A percentile compares a stretch with the other conserved stretches of the same genome.
Conservation (phyloP, 352 stramenopile genomes). For the Globisporangium perplexum region DNA sequence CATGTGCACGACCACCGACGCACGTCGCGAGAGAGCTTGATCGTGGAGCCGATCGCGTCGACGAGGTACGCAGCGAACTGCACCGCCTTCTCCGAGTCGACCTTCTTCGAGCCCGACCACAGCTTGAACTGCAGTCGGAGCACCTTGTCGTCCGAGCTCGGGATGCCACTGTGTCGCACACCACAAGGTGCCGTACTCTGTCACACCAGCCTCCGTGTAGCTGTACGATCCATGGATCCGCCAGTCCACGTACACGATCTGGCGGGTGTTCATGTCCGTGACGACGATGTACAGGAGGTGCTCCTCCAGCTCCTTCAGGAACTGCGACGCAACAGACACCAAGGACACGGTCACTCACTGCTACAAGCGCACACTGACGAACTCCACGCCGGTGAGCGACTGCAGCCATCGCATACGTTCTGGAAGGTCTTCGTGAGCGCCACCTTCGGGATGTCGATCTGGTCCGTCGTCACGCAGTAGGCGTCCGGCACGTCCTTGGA, state of each 20-base stretch:
- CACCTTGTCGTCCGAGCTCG: slow-evolving; percentile 50
- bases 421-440: slow-evolving; percentile 47
- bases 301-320: slow-evolving; percentile 54
- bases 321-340: slow-evolving; percentile 18
- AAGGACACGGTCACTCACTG: background rate
- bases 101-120: slow-evolving; percentile 44
- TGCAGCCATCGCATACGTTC: slow-evolving; percentile 15
- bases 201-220: too few relatives aligned
- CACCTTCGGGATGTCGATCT: slow-evolving; percentile 53
- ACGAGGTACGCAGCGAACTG: slow-evolving; percentile 45
- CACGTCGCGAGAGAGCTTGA: slow-evolving; percentile 77
- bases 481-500: slow-evolving; percentile 51
- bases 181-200: background rate
- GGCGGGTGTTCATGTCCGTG: slow-evolving; percentile 66
- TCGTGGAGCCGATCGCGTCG: slow-evolving; percentile 58
- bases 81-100: slow-evolving; percentile 45
- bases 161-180: slow-evolving; percentile 50
- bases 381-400: background rate
- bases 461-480: slow-evolving; percentile 63
- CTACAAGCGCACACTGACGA: background rate
- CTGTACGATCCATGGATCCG: too few relatives aligned
- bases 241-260: slow-evolving; percentile 40
- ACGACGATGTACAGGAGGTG: slow-evolving; percentile 74
- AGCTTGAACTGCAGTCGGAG: slow-evolving; percentile 65
- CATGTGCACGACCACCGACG: slow-evolving; percentile 2